These are phyloP conservation scores for Sugiyamaella novakii DNA, from an alignment of 1,139 yeast species.

Conservation along the genomic window DNA sequence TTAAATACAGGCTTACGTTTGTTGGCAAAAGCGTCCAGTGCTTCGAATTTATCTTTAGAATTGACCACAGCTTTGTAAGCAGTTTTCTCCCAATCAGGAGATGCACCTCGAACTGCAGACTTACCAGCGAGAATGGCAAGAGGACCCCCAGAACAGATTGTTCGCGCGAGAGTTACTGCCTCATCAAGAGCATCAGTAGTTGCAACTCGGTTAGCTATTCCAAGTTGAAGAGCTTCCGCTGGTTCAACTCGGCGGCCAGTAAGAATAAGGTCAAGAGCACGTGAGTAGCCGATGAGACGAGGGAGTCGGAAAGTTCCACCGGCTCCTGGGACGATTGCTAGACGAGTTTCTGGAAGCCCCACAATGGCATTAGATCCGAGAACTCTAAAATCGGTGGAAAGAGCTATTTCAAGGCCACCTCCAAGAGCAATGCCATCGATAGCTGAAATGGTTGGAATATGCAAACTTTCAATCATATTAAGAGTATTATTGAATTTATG, in stretches of 20 bases:
- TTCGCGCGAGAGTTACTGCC: conserved; percentile 20
- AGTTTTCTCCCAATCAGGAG: conserved; percentile 34
- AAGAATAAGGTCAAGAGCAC: conserved; percentile 23
- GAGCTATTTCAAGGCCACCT: conserved; percentile 24
- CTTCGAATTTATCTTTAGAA: conserved; percentile 40
- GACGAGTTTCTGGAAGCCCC: conserved; percentile 22
- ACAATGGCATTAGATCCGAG: conserved; percentile 20
- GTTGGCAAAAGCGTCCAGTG: conserved; percentile 39
- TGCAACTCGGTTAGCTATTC: conserved; percentile 21
- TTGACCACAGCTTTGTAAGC: conserved; percentile 37
- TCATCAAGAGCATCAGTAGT: conserved; percentile 18
- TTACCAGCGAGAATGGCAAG: conserved; percentile 39
- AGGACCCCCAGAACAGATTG: conserved; percentile 40
- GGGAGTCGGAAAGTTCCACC: conserved; percentile 42
- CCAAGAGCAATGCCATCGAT: conserved; percentile 24
- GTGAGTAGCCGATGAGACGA: conserved; percentile 22
- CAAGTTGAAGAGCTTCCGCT: conserved; percentile 21
- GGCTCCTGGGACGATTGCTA: conserved; percentile 30
- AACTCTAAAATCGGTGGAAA: conserved; percentile 22
- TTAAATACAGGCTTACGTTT: conserved; percentile 38
- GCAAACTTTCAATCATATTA: conserved; percentile 33
- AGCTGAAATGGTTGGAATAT: conserved; percentile 28
- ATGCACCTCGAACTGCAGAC: conserved; percentile 36
- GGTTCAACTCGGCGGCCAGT: conserved; percentile 22
- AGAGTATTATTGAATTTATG: conserved; percentile 37